Base-by-base conservation (phyloP, 805 yeast genomes). In the Zygosaccharomyces bailii region DNA sequence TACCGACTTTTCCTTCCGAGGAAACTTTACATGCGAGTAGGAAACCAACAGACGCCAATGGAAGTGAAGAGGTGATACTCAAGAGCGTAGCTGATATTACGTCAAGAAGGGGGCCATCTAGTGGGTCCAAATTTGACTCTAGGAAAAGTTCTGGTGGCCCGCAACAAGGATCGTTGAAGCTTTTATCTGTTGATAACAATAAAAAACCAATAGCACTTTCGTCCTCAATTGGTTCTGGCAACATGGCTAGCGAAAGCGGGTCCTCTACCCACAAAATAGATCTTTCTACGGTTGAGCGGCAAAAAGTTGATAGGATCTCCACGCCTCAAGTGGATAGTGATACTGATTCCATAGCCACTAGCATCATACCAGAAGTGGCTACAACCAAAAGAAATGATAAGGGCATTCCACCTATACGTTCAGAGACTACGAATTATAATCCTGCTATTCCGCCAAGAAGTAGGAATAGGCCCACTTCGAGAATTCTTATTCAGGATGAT, bases 391-490 rank as follows among this genome's bases (percentile, higher is more conserved):
- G 45, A 9, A 46, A 46, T 4, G 48, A 47, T 38, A 48, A 43
- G 17, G 42, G 42, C 4, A 39, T 50, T 5, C 45, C 42, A 1
- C 63, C 66, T 4, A 44, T 42, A 5, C 51, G 62, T 19, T 52
- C 60, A 6, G 57, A 53, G 34, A 49, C 49, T 7, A 45, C 50
- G 9, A 50, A 43, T 17, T 54, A 51, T 13, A 57, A 57, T 34
- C 69, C 69, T 5, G 51, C 64, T 2, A 55, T 60, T 3, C 69
- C 69, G 6, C 63, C 63, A 33, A 57, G 68, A 44, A 63, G 52
- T 37, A 58, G 55, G 40, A 55, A 59, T 16, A 57, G 69, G 45
- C 67, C 67, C 9, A 48, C 43, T 16, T 62, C 68, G 5, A 56
- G 55, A 18, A 39, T 58, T 11, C 55, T 54, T 37, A 48, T 58